Conservation (phyloP, 345 rosid species). For the Salix exigua region DNA sequence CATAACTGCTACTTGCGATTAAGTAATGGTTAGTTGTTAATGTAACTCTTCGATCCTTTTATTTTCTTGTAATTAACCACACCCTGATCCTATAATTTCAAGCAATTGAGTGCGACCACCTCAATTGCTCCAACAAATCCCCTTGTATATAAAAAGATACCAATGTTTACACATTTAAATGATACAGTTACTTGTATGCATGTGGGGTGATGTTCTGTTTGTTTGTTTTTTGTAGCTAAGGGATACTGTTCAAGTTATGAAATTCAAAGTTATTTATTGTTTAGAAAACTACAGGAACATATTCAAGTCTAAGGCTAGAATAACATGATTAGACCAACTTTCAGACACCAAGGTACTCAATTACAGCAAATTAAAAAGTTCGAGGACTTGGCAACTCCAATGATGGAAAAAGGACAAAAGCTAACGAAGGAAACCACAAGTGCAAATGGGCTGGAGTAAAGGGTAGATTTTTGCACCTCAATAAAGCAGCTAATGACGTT, state of each 20-base stretch:
- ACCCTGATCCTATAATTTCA: background rate
- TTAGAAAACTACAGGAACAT: too few species aligned
- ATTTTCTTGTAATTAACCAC: background rate
- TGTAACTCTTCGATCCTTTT: background rate
- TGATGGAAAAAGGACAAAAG: background rate
- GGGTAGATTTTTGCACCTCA: background rate
- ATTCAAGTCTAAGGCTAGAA: background rate
- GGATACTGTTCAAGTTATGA: background rate
- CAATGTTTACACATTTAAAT: background rate
- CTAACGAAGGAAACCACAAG: background rate
- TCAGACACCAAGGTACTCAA: background rate
- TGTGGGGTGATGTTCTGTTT: background rate
- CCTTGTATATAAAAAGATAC: background rate
- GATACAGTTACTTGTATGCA: background rate
- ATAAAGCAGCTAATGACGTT: background rate
- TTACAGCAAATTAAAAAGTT: background rate
- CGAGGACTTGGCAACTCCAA: background rate
- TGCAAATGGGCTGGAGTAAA: too few species aligned
- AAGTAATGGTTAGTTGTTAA: background rate
- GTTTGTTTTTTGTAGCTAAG: background rate
- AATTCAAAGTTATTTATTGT: background rate
- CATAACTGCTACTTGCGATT: background rate
- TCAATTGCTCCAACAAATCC: background rate
- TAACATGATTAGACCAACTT: background rate
- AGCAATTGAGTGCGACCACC: background rate